These are phyloP conservation scores for Mallotus repandus DNA, from an alignment of 441 rosid species.

Conservation along the genomic window DNA sequence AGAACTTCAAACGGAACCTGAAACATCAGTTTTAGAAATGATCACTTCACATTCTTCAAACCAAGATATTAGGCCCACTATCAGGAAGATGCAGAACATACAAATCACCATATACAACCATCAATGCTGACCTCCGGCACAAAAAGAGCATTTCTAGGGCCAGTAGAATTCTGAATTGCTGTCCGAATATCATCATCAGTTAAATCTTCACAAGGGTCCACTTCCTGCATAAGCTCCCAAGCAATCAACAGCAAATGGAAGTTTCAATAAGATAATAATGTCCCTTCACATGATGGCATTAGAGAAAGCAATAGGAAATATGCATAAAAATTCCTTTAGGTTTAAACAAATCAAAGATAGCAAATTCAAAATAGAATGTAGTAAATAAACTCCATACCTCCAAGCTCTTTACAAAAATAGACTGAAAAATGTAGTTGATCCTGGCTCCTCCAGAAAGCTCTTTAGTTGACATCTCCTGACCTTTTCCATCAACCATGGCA, in stretches of 20 bases:
- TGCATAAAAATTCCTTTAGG: not conserved
- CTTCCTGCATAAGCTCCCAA: constrained; percentile 31
- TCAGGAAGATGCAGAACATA: not conserved
- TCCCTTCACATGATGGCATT: not conserved
- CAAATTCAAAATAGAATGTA: not conserved
- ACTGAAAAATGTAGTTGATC: constrained; percentile 66
- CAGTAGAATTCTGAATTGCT: constrained; percentile 58
- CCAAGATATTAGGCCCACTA: not conserved
- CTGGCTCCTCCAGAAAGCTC: constrained; percentile 81
- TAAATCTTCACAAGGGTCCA: constrained; percentile 59
- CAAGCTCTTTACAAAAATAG: constrained; percentile 63
- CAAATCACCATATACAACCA: not conserved
- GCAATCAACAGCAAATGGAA: constrained; percentile 15
- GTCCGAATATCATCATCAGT: constrained; percentile 55
- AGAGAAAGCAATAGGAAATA: not conserved
- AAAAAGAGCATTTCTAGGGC: constrained; percentile 49
- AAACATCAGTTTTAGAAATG: constrained; percentile 18
- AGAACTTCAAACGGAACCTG: constrained; percentile 60
- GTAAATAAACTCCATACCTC: constrained; percentile 40
- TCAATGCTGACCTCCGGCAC: constrained; percentile 45
- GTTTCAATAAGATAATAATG: constrained; percentile 9
- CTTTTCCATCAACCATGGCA: constrained; percentile 67
- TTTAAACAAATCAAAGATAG: not conserved
- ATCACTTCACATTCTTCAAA: not conserved
- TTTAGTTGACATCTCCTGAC: constrained; percentile 50